A percentile compares a stretch with the other conserved stretches of the same genome.
phyloP scores from a whole-genome alignment of 2,329 filamentous ascomycete genomes.

The Basipetospora sp. region DNA sequence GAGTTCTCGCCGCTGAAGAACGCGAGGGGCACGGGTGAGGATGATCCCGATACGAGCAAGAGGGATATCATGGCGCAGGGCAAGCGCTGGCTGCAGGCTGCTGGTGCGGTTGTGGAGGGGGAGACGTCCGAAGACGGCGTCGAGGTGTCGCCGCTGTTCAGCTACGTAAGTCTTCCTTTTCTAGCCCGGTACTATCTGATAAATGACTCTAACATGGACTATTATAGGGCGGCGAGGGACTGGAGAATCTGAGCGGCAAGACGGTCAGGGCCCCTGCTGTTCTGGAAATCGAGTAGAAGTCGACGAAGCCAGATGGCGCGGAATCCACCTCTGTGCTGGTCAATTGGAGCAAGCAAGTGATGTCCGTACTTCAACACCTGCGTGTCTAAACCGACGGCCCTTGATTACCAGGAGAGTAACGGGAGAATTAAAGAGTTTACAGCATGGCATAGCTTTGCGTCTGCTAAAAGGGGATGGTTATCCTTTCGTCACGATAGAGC shows the following conservation, averaged over 20 bases:
- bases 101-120: conserved; percentile 59
- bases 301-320: too few species aligned
- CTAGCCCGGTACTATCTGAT: too few species aligned
- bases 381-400: too few species aligned
- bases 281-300: conserved; percentile 3
- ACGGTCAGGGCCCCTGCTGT: conserved; percentile 37
- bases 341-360: too few species aligned
- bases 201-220: conserved; percentile 11
- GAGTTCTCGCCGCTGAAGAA: conserved; percentile 99
- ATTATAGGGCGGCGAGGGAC: conserved; percentile 44
- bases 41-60: conserved; percentile 87
- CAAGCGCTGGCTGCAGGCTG: conserved; percentile 66
- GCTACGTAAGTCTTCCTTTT: conserved; percentile 70
- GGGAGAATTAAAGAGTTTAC: too few species aligned
- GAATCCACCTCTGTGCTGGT: too few species aligned
- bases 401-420: too few species aligned
- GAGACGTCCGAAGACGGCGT: conserved; percentile 52
- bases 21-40: conserved; percentile 65
- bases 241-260: conserved; percentile 40
- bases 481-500: too few species aligned
- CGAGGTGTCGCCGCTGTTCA: conserved; percentile 83
- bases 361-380: too few species aligned
- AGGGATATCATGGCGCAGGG: conserved; percentile 82
- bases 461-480: too few species aligned
- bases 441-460: too few species aligned